phyloP scores from a whole-genome alignment of 1,284 basidiomycete genomes.

The Moesziomyces sp. region DNA sequence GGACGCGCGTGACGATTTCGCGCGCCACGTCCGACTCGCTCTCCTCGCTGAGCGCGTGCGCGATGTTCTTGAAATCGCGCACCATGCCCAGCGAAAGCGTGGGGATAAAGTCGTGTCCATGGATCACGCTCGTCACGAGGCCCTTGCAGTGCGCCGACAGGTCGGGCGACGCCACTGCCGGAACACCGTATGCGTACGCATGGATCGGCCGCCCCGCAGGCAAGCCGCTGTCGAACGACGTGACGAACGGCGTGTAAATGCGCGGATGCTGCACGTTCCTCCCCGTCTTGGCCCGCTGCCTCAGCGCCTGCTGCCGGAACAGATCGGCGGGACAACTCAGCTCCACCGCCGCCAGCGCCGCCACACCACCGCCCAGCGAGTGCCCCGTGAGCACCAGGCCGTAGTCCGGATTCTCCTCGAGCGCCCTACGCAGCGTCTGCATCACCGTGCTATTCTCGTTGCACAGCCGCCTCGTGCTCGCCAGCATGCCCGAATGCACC shows the following conservation, averaged over 20 bases:
- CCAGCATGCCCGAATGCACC: slow-evolving; percentile 72
- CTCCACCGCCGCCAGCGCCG: slow-evolving; percentile 68
- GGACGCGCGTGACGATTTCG: slow-evolving; percentile 70
- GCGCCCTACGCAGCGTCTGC: slow-evolving; percentile 69
- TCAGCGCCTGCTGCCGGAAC: slow-evolving; percentile 59
- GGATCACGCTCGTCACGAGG: slow-evolving; percentile 70
- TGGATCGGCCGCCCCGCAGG: slow-evolving; percentile 71
- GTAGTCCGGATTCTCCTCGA: slow-evolving; percentile 69
- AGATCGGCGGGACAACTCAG: slow-evolving; percentile 63
- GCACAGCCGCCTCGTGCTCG: slow-evolving; percentile 69
- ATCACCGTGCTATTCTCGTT: slow-evolving; percentile 69
- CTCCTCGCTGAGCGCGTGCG: slow-evolving; percentile 54
- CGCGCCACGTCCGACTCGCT: slow-evolving; percentile 67
- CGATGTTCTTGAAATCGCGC: slow-evolving; percentile 71
- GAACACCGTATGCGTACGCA: slow-evolving; percentile 69
- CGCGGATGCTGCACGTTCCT: slow-evolving; percentile 61
- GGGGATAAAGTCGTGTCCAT: slow-evolving; percentile 69
- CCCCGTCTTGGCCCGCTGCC: slow-evolving; percentile 10
- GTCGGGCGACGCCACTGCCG: slow-evolving; percentile 67
- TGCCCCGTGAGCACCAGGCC: slow-evolving; percentile 71
- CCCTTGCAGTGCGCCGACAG: slow-evolving; percentile 69
- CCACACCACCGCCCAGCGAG: slow-evolving; percentile 71
- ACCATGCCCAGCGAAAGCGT: slow-evolving; percentile 70
- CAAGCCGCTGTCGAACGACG: slow-evolving; percentile 67
- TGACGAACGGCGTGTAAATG: slow-evolving; percentile 71